These are phyloP conservation scores for Phlegmacium glaucopus DNA, from an alignment of 768 basidiomycete genomes.

Conservation along the genomic window DNA sequence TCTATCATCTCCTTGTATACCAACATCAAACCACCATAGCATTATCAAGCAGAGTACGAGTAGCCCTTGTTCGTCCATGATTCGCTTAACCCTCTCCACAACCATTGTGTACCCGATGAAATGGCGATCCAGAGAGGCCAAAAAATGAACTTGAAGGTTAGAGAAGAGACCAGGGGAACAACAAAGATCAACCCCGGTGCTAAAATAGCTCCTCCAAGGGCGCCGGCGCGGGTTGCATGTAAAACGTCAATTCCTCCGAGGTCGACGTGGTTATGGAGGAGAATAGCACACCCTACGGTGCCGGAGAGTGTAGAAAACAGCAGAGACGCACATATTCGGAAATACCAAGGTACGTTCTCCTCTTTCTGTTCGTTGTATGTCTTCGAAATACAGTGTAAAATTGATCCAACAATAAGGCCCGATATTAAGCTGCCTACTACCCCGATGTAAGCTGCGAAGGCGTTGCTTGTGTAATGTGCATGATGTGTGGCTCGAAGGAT, in stretches of 20 bases:
- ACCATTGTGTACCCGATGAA: slow-evolving; percentile 16
- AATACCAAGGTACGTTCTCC: slow-evolving; percentile 9
- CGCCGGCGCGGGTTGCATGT: slow-evolving; percentile 19
- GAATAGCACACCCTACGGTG: slow-evolving; percentile 17
- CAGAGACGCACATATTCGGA: slow-evolving; percentile 6
- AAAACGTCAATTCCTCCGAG: too few relatives aligned
- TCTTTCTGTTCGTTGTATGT: background rate
- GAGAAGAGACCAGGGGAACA: slow-evolving; percentile 9
- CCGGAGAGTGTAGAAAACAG: slow-evolving; percentile 14
- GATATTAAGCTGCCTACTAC: too few relatives aligned
- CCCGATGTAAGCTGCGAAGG: slow-evolving; percentile 19
- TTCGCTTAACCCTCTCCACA: slow-evolving; percentile 14
- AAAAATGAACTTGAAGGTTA: slow-evolving; percentile 11
- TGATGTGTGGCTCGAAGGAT: slow-evolving; percentile 16
- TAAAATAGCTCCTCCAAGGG: slow-evolving; percentile 19
- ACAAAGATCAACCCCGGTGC: slow-evolving; percentile 13
- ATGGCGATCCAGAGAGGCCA: slow-evolving; percentile 20
- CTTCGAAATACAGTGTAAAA: slow-evolving; percentile 3
- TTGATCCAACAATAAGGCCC: slow-evolving; percentile 7
- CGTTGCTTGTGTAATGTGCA: slow-evolving; percentile 14
- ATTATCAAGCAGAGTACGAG: slow-evolving; percentile 14
- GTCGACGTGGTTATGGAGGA: slow-evolving; percentile 15
- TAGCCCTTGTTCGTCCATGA: slow-evolving; percentile 14
- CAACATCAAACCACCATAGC: too few relatives aligned
- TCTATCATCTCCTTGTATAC: slow-evolving; percentile 18